A percentile compares a stretch with the other conserved stretches of the same genome.
phyloP scores from a whole-genome alignment of 2,329 filamentous ascomycete genomes.

The Xenosphaeropsis pyriputrescens region DNA sequence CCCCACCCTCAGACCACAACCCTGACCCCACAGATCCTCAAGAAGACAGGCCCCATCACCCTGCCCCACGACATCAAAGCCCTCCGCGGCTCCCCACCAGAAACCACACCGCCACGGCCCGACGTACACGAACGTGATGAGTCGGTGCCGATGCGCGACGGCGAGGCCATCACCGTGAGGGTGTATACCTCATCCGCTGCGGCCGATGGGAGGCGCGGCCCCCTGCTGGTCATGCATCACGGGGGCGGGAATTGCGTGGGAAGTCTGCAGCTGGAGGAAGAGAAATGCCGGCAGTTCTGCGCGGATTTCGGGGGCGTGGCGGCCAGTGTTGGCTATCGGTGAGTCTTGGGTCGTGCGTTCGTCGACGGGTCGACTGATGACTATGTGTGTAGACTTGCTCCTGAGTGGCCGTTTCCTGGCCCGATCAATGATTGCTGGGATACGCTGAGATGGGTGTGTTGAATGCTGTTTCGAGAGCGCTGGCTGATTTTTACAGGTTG shows the following conservation, averaged over 20 bases:
- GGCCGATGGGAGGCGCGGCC: not conserved
- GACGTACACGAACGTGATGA: too few species aligned
- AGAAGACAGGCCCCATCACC: too few species aligned
- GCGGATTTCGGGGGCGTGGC: not conserved
- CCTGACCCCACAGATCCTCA: too few species aligned
- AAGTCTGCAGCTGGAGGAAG: not conserved
- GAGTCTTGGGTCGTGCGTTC: too few species aligned
- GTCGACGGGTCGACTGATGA: too few species aligned
- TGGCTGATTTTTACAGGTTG: not conserved
- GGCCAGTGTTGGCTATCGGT: not conserved
- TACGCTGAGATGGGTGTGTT: constrained; percentile 23
- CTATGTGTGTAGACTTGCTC: constrained; percentile 21
- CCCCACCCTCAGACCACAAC: too few species aligned
- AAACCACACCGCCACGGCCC: too few species aligned
- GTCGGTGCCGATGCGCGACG: not conserved
- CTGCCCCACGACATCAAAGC: too few species aligned
- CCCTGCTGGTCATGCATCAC: not conserved
- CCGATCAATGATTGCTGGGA: constrained; percentile 28
- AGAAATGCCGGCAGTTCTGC: not conserved
- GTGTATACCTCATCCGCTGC: not conserved
- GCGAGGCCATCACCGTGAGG: not conserved
- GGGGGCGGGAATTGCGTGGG: not conserved
- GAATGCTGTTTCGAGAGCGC: not conserved
- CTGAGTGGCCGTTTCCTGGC: constrained; percentile 28
- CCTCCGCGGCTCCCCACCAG: too few species aligned